phyloP scores from a whole-genome alignment of 768 basidiomycete species.

The Grammothele lineata region DNA sequence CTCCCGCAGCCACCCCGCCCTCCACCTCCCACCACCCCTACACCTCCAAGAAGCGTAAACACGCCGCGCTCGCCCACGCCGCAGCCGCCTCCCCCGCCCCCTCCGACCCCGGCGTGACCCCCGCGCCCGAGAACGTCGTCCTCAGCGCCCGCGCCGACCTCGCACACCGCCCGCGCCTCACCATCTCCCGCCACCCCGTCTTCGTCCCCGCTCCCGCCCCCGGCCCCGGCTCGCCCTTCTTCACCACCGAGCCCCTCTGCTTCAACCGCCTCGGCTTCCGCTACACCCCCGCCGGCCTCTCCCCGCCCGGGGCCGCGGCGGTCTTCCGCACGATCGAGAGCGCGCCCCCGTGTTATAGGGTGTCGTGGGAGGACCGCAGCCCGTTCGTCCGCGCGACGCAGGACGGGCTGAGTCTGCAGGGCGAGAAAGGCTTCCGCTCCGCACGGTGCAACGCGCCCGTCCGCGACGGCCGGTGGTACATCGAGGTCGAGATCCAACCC shows the following conservation, averaged over 20 bases:
- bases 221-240: slow-evolving; percentile 55
- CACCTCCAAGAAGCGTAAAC: slow-evolving; percentile 48
- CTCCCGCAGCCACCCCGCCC: slow-evolving; percentile 16
- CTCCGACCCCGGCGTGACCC: slow-evolving; percentile 30
- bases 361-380: slow-evolving; percentile 91
- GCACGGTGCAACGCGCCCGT: slow-evolving; percentile 88
- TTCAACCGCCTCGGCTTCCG: slow-evolving; percentile 77
- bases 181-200: slow-evolving; percentile 68
- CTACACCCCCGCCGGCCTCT: slow-evolving; percentile 76
- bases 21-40: background rate
- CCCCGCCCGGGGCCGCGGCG: slow-evolving; percentile 48
- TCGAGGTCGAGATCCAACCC: slow-evolving; percentile 80
- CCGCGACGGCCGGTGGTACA: slow-evolving; percentile 88
- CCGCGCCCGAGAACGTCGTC: slow-evolving; percentile 42
- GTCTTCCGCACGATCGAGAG: slow-evolving; percentile 82
- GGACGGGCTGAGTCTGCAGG: slow-evolving; percentile 71
- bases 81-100: slow-evolving; percentile 31
- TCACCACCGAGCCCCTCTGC: slow-evolving; percentile 65
- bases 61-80: slow-evolving; percentile 32
- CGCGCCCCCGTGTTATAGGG: slow-evolving; percentile 61
- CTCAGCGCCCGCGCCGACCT: slow-evolving; percentile 62
- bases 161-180: slow-evolving; percentile 63
- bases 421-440: slow-evolving; percentile 88
- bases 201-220: slow-evolving; percentile 59
- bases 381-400: slow-evolving; percentile 73